Evolutionary conservation across 2,329 filamentous ascomycete genomes (phyloP).

Genomic region (Penicillium hordei): DNA sequence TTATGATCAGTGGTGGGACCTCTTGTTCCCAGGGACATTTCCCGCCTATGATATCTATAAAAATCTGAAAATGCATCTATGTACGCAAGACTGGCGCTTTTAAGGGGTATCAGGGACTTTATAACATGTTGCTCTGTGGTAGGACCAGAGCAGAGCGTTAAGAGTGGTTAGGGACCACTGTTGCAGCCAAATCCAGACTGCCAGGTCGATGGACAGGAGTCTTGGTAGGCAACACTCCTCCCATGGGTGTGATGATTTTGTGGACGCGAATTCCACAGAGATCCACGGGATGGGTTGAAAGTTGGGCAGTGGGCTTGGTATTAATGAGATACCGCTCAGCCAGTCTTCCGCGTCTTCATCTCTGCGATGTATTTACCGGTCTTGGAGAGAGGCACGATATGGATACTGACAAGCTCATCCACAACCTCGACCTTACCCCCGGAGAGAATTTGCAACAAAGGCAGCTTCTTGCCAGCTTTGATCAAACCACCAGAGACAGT

Average conservation of each 20-base stretch:
- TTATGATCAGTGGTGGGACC: not conserved
- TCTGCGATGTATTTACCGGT: slow-evolving; percentile 76
- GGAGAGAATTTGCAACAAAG: slow-evolving; percentile 70
- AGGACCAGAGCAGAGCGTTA: not conserved
- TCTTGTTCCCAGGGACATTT: not conserved
- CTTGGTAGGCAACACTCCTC: not conserved
- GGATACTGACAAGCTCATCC: slow-evolving; percentile 79
- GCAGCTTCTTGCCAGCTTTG: slow-evolving; percentile 84
- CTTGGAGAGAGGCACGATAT: slow-evolving; percentile 72
- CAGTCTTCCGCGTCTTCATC: slow-evolving; percentile 70
- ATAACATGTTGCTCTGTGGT: not conserved
- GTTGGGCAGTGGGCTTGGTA: not conserved
- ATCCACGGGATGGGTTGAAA: not conserved
- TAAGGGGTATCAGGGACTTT: slow-evolving; percentile 6
- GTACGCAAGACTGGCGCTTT: slow-evolving; percentile 1
- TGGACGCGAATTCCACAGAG: not conserved
- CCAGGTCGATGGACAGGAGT: not conserved
- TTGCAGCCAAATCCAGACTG: not conserved
- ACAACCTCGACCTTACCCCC: slow-evolving; percentile 81
- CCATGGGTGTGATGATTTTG: not conserved
- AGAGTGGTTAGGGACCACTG: not conserved
- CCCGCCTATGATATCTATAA: slow-evolving; percentile 3
- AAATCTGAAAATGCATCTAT: slow-evolving; percentile 5
- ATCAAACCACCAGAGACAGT: slow-evolving; percentile 75
- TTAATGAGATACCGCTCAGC: slow-evolving; percentile 19